Evolutionary conservation across 2,329 filamentous ascomycete species (phyloP).

Genomic region (Phialophora tarda): DNA sequence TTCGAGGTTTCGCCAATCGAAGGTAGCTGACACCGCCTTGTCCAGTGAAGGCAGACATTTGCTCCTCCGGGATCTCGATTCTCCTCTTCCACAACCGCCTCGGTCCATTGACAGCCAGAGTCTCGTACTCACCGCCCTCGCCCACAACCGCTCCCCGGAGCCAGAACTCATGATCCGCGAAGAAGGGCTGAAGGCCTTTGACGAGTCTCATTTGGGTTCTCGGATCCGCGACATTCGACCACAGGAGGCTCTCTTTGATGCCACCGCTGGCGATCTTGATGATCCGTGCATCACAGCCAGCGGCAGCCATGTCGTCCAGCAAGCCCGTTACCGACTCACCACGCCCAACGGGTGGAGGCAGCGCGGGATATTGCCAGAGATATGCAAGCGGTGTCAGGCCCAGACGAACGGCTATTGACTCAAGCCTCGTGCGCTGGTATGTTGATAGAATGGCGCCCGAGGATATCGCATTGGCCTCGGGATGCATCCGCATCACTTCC

Average conservation of each 20-base stretch:
- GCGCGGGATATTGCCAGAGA: slow-evolving; percentile 85
- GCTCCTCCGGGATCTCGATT: slow-evolving; percentile 66
- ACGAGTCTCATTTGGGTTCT: slow-evolving; percentile 55
- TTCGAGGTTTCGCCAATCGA: slow-evolving; percentile 63
- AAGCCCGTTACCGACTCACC: slow-evolving; percentile 54
- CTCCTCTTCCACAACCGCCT: slow-evolving; percentile 70
- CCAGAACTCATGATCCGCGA: slow-evolving; percentile 50
- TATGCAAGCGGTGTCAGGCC: slow-evolving; percentile 82
- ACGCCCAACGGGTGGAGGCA: slow-evolving; percentile 59
- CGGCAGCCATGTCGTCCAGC: slow-evolving; percentile 78
- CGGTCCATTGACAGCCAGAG: slow-evolving; percentile 83
- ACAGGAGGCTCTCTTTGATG: slow-evolving; percentile 78
- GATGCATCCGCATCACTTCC: slow-evolving; percentile 70
- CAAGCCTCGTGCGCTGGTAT: slow-evolving; percentile 94
- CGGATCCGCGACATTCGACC: slow-evolving; percentile 73
- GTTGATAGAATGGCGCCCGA: slow-evolving; percentile 93
- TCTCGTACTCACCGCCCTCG: slow-evolving; percentile 97
- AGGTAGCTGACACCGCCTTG: slow-evolving; percentile 81
- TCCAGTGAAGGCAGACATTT: slow-evolving; percentile 63
- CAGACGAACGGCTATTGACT: slow-evolving; percentile 85
- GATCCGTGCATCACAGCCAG: slow-evolving; percentile 83
- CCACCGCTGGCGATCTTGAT: slow-evolving; percentile 94
- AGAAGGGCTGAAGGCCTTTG: slow-evolving; percentile 65
- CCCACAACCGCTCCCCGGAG: slow-evolving; percentile 76
- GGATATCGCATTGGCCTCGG: slow-evolving; percentile 81